phyloP scores from a whole-genome alignment of 1,284 basidiomycete genomes.

The Ceratobasidium sp. region DNA sequence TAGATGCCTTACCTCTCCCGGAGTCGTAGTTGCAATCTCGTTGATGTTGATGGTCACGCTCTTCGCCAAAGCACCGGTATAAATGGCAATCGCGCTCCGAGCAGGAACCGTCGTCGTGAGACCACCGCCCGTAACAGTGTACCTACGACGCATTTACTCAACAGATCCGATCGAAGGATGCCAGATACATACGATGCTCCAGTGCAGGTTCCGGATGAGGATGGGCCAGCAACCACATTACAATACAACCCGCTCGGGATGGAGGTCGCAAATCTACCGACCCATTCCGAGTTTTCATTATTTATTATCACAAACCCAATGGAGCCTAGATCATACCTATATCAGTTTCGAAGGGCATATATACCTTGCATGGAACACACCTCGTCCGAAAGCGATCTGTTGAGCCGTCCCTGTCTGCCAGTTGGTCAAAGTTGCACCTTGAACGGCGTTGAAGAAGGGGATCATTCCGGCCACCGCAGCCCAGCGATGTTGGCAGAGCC shows the following conservation, averaged over 20 bases:
- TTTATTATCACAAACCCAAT: slow-evolving; percentile 60
- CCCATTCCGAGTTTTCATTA: slow-evolving; percentile 48
- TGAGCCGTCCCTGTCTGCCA: slow-evolving; percentile 42
- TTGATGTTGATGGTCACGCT: background rate
- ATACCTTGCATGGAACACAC: slow-evolving; percentile 6
- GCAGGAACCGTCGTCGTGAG: slow-evolving; percentile 39
- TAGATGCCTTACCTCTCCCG: background rate
- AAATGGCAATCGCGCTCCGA: slow-evolving; percentile 39
- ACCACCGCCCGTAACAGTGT: slow-evolving; percentile 36
- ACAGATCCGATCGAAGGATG: background rate
- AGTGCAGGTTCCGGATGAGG: slow-evolving; percentile 36
- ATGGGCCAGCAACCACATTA: slow-evolving; percentile 46
- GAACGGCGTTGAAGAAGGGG: slow-evolving; percentile 46
- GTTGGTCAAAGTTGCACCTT: slow-evolving; percentile 37
- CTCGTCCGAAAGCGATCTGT: slow-evolving; percentile 50
- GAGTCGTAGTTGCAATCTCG: background rate
- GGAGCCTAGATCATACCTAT: slow-evolving; percentile 47
- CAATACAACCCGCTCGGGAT: slow-evolving; percentile 51
- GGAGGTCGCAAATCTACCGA: slow-evolving; percentile 45
- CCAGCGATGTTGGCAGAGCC: slow-evolving; percentile 51
- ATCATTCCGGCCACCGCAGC: slow-evolving; percentile 49
- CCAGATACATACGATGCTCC: slow-evolving; percentile 45
- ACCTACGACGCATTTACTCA: slow-evolving; percentile 2
- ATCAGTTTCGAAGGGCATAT: background rate
- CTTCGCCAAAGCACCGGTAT: slow-evolving; percentile 47